Conservation (phyloP, 2,329 filamentous ascomycete genomes). For the Chaetomiaceae sp. region DNA sequence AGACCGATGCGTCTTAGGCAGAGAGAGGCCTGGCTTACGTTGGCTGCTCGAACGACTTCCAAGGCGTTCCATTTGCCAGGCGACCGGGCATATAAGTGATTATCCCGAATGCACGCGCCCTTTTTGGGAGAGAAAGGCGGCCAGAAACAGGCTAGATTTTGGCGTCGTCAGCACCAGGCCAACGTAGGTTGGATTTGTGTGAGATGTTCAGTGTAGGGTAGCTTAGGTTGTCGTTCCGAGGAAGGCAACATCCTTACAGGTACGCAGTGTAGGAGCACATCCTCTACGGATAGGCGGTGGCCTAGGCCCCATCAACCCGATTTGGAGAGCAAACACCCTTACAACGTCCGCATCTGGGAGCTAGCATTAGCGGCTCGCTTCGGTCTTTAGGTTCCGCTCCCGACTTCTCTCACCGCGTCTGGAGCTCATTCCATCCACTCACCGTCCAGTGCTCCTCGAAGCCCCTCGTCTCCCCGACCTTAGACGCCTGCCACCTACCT, state of each 20-base stretch:
- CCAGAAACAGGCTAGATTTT: not conserved
- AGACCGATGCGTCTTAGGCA: no score
- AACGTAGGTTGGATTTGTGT: no score
- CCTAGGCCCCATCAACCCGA: conserved; percentile 4
- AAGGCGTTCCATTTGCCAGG: conserved; percentile 8
- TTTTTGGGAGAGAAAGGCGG: not conserved
- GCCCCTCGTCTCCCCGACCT: conserved; percentile 7
- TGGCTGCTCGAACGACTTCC: conserved; percentile 5
- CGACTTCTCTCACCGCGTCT: conserved; percentile 3
- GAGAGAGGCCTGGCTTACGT: conserved; percentile 6
- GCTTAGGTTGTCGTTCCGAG: no score
- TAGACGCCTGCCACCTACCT: not conserved
- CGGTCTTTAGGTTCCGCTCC: conserved; percentile 4
- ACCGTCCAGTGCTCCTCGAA: not conserved
- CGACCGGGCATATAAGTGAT: not conserved
- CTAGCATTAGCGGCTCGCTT: conserved; percentile 13
- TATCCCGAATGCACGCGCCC: not conserved
- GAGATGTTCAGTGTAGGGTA: no score
- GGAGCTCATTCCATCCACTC: not conserved
- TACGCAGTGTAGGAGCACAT: no score
- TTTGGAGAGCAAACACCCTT: conserved; percentile 4
- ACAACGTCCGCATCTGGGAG: not conserved
- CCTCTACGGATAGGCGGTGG: no score
- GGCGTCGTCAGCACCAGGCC: not conserved
- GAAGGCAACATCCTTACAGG: no score